These are phyloP conservation scores for Leptoxyphium fumago DNA, from an alignment of 2,329 filamentous ascomycete genomes.

Conservation along the genomic window DNA sequence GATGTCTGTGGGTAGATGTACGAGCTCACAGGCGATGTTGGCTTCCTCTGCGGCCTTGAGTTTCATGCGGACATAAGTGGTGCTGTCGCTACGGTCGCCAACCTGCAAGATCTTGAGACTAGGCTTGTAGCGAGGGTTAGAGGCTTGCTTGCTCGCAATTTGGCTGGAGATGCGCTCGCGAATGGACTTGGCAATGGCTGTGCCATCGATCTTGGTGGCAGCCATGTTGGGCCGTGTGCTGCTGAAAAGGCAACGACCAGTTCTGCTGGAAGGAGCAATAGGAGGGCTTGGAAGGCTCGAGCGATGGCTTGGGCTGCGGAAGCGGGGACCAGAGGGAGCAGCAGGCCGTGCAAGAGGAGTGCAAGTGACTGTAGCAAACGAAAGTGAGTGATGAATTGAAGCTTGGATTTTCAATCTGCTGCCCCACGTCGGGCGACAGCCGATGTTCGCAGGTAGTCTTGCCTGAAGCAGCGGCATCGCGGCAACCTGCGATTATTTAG, in stretches of 20 bases:
- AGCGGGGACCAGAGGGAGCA: neutral
- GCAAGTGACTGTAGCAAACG: neutral
- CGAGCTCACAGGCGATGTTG: constrained; percentile 73
- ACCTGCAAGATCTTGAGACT: constrained; percentile 94
- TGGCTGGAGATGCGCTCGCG: constrained; percentile 66
- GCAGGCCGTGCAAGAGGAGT: neutral
- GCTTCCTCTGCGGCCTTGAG: constrained; percentile 93
- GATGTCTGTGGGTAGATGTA: constrained; percentile 70
- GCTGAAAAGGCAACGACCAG: constrained; percentile 26
- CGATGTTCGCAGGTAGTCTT: neutral
- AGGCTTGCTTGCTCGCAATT: constrained; percentile 65
- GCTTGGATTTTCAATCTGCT: neutral
- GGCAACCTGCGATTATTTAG: no score
- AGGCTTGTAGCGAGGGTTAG: constrained; percentile 78
- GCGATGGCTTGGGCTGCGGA: constrained; percentile 1
- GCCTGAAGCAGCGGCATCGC: neutral
- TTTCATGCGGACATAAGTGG: constrained; percentile 99
- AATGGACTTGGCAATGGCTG: constrained; percentile 82
- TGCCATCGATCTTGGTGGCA: constrained; percentile 88
- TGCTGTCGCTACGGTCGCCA: constrained; percentile 75
- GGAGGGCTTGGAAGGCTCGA: neutral
- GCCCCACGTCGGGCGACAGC: neutral
- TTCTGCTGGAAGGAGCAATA: neutral
- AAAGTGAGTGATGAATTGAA: neutral
- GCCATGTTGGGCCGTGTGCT: constrained; percentile 53